These are phyloP conservation scores for Oryza rufipogon DNA, from an alignment of 176 grass and related monocot species.

Conservation along the genomic window DNA sequence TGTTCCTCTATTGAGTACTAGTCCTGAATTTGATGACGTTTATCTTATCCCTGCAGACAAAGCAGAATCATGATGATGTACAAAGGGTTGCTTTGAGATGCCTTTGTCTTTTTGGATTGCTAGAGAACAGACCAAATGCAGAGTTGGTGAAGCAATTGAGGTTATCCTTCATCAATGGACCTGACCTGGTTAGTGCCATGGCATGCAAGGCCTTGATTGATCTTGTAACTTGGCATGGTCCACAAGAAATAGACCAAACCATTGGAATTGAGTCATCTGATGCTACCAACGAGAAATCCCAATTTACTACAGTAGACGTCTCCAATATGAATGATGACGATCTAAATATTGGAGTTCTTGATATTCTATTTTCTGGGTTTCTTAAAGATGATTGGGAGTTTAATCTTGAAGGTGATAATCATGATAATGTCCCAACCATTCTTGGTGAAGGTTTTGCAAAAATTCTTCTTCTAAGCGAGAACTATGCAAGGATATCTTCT, in stretches of 20 bases:
- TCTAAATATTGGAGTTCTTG: constrained; percentile 65
- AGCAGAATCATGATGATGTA: constrained; percentile 77
- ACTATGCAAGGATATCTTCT: constrained; percentile 67
- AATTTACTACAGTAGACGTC: constrained; percentile 58
- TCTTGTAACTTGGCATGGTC: constrained; percentile 82
- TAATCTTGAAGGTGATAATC: constrained; percentile 62
- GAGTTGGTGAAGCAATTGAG: constrained; percentile 75
- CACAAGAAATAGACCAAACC: constrained; percentile 71
- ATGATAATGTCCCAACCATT: constrained; percentile 70
- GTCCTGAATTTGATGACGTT: constrained; percentile 23
- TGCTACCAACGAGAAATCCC: constrained; percentile 46
- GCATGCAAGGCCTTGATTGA: constrained; percentile 87
- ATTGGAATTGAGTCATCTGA: constrained; percentile 59
- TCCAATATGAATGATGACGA: constrained; percentile 68
- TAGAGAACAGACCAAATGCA: constrained; percentile 67
- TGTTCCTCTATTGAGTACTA: neutral
- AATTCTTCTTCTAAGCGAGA: constrained; percentile 76
- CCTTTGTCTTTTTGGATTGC: constrained; percentile 76
- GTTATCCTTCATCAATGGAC: constrained; percentile 74
- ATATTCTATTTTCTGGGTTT: constrained; percentile 78
- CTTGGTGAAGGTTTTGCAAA: constrained; percentile 96
- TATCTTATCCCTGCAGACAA: constrained; percentile 64
- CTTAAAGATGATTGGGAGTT: constrained; percentile 63
- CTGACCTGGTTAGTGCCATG: constrained; percentile 77
- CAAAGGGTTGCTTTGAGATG: constrained; percentile 78